Conservation (phyloP, 306 rosid species). For the Crataegus laevigata region DNA sequence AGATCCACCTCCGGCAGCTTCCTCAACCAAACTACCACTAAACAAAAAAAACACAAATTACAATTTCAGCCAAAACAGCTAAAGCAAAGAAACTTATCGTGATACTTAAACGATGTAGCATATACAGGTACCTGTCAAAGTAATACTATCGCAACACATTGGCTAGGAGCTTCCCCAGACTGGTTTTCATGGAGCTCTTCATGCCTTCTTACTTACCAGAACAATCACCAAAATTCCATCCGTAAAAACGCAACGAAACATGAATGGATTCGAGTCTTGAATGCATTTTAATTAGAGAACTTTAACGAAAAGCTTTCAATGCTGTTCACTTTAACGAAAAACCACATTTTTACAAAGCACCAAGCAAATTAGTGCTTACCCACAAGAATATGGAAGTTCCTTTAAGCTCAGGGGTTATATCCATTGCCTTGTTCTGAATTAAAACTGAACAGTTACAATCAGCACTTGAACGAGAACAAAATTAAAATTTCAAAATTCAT, state of each 20-base stretch:
- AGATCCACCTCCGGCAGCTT: slow-evolving; percentile 63
- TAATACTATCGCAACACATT: slow-evolving; percentile 70
- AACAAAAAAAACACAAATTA: slow-evolving; percentile 20
- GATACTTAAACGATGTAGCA: slow-evolving; percentile 3
- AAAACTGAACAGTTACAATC: slow-evolving; percentile 54
- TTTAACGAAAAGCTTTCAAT: no score
- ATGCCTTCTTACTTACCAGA: slow-evolving; percentile 57
- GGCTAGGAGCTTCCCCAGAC: slow-evolving; percentile 72
- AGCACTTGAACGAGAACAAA: slow-evolving; percentile 23
- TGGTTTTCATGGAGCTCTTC: slow-evolving; percentile 58
- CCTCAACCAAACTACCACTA: slow-evolving; percentile 79
- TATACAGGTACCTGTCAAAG: slow-evolving; percentile 66
- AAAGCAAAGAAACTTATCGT: background rate
- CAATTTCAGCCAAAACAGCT: slow-evolving; percentile 10
- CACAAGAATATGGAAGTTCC: slow-evolving; percentile 84
- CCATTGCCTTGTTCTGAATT: slow-evolving; percentile 73
- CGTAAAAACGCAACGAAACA: background rate
- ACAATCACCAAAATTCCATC: background rate
- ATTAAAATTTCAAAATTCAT: background rate
- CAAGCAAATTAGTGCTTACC: slow-evolving; percentile 44
- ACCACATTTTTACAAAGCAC: background rate
- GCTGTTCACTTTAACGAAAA: no score
- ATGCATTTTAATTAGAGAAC: background rate
- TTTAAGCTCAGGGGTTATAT: slow-evolving; percentile 54
- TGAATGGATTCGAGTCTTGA: slow-evolving; percentile 2